phyloP scores from a whole-genome alignment of 768 basidiomycete species.

The Hirschioporus abietinus region DNA sequence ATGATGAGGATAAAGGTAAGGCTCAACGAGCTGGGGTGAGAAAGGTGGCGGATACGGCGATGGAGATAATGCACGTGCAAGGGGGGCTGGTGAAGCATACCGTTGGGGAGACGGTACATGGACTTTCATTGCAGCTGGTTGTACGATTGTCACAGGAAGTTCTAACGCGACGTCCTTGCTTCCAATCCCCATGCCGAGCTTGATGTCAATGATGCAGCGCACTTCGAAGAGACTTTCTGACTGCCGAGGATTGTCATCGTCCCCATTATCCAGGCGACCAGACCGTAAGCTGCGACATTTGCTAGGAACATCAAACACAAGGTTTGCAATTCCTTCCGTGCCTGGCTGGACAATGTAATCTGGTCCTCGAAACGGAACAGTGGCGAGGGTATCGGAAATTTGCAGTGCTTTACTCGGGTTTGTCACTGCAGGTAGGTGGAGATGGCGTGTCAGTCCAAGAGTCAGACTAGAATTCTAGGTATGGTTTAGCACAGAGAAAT shows the following conservation, averaged over 20 bases:
- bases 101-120: background rate
- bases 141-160: constrained; percentile 59
- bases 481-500: background rate
- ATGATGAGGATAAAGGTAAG: constrained; percentile 8
- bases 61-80: constrained; percentile 17
- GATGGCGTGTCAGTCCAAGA: constrained; percentile 52
- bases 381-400: constrained; percentile 61
- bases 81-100: background rate
- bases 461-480: constrained; percentile 63
- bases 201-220: constrained; percentile 54
- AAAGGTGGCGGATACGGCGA: constrained; percentile 18
- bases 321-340: constrained; percentile 69
- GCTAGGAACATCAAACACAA: constrained; percentile 76
- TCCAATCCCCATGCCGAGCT: constrained; percentile 67
- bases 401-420: constrained; percentile 43
- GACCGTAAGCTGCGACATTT: constrained; percentile 60
- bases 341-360: constrained; percentile 75
- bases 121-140: constrained; percentile 31
- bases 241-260: constrained; percentile 27
- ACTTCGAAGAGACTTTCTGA: constrained; percentile 66
- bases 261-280: constrained; percentile 52
- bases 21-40: constrained; percentile 18
- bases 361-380: constrained; percentile 64
- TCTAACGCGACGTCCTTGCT: constrained; percentile 70
- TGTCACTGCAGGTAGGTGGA: constrained; percentile 44